Base-by-base conservation (phyloP, 176 grass and related monocot genomes). In the Raddia distichophylla region DNA sequence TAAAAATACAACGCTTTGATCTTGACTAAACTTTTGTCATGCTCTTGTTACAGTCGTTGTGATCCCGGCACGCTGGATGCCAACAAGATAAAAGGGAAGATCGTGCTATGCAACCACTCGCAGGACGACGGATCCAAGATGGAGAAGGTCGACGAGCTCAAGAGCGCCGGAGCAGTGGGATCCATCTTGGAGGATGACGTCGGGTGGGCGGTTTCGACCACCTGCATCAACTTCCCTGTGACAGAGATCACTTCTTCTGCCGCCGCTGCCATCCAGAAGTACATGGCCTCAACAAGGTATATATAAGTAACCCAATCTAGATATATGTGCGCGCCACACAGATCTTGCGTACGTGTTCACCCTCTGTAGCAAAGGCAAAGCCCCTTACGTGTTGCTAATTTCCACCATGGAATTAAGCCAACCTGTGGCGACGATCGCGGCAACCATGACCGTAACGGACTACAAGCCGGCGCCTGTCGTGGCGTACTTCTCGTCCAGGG, bases 401-500 rank as follows among this genome's bases (percentile, higher is more conserved):
- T 32, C 9, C 9, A 32, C 40, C 0, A 60, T 55, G 18, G 10
- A 1, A 2, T 55, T 22, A 40, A 98, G 95, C 65, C 82, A 98
- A 6, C 95, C 92, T 1, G 88, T 98, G 1, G 90, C 86, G 2
- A 94, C 92, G 8, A 94, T 98, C 57, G 45, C 86, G 46, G 61
- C 92, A 15, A 55, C 88, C 47, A 72, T 89, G n/a, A 91, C 92
- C 3, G 83, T 98, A 50, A 91, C 83, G 10, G 91, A 93, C 60
- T 93, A 85, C 71, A 94, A 92, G 57, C 95, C 95, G 13, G 92
- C 95, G 43, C 95, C 92, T 1, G 73, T 85, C 1, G 81, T 98
- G 47, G 90, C 86, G 4, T 98, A 89, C 81, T 98, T 98, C 95
- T 94, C 92, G 54, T 94, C 95, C 2, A 68, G 95, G 76, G 95